phyloP scores from a whole-genome alignment of 148 eudicot genomes.

The Dianthus caryophyllus region DNA sequence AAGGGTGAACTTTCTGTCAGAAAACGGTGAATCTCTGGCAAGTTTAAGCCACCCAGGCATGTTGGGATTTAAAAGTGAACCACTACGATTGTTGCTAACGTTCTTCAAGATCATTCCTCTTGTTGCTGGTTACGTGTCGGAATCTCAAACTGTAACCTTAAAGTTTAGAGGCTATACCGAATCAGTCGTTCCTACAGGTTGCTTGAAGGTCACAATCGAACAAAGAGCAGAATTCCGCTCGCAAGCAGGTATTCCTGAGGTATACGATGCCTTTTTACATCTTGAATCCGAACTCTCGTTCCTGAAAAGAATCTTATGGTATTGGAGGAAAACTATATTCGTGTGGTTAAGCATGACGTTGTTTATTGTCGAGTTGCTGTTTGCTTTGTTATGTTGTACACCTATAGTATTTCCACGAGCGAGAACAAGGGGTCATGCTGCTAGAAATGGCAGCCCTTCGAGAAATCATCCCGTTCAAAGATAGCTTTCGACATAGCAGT shows the following conservation, averaged over 20 bases:
- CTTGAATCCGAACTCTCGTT: constrained; percentile 79
- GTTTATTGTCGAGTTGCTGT: constrained; percentile 51
- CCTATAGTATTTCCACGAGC: constrained; percentile 52
- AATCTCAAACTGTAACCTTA: constrained; percentile 57
- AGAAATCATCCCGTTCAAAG: constrained; percentile 26
- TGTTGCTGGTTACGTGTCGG: constrained; percentile 69
- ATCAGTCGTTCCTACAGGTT: constrained; percentile 48
- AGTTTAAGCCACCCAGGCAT: constrained; percentile 73
- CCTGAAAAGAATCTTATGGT: constrained; percentile 61
- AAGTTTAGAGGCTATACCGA: constrained; percentile 55
- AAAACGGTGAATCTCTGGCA: constrained; percentile 50
- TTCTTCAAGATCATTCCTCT: constrained; percentile 67
- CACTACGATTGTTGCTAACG: constrained; percentile 53
- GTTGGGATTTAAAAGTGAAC: constrained; percentile 64
- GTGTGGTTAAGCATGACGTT: constrained; percentile 63
- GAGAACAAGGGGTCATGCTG: constrained; percentile 26
- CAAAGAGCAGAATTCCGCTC: constrained; percentile 68
- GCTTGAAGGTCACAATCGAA: constrained; percentile 62
- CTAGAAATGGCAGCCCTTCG: constrained; percentile 7
- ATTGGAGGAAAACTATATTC: constrained; percentile 65
- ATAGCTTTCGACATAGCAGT: constrained; percentile 13
- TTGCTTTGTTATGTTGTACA: constrained; percentile 62
- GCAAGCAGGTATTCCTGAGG: constrained; percentile 76
- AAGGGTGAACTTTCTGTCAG: constrained; percentile 56
- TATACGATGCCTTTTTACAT: constrained; percentile 58